Conservation (phyloP, 164 flowering plant genomes). For the Akebia trifoliata region DNA sequence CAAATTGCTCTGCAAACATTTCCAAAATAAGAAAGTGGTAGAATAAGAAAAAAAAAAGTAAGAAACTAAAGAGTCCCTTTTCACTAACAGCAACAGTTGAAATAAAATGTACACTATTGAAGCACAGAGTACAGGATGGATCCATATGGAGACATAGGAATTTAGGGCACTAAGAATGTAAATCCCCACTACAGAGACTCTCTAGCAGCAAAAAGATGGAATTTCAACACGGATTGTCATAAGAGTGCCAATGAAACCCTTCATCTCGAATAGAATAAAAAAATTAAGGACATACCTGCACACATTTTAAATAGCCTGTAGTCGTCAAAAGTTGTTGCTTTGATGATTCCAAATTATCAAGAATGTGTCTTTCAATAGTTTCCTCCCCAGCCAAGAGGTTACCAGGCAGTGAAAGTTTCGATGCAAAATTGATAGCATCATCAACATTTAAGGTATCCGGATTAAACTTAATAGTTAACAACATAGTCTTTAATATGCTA, state of each 20-base stretch:
- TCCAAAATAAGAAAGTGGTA: conserved; percentile 11
- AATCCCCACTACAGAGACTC: background rate
- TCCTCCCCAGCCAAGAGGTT: conserved; percentile 31
- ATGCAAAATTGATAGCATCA: conserved; percentile 78
- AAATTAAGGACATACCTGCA: conserved; percentile 51
- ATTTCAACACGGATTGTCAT: background rate
- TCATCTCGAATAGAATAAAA: background rate
- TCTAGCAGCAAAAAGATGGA: background rate
- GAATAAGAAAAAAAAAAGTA: background rate
- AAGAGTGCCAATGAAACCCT: background rate
- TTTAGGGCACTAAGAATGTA: background rate
- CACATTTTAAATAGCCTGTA: conserved; percentile 86
- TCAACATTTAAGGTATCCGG: conserved; percentile 58
- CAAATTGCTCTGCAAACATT: conserved; percentile 69
- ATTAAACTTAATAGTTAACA: conserved; percentile 38
- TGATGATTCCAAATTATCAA: conserved; percentile 69
- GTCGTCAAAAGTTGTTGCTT: conserved; percentile 80
- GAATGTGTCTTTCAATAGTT: conserved; percentile 27
- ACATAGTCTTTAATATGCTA: conserved; percentile 29
- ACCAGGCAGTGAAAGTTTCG: conserved; percentile 39
- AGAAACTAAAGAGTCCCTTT: background rate
- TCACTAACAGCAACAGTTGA: background rate
- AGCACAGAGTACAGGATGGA: background rate
- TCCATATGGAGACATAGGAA: too few species aligned
- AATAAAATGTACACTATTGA: background rate